A percentile compares a stretch with the other conserved stretches of the same genome.
These are phyloP conservation scores for Clarkia xantiana DNA, from an alignment of 345 rosid genomes.

Conservation along the genomic window DNA sequence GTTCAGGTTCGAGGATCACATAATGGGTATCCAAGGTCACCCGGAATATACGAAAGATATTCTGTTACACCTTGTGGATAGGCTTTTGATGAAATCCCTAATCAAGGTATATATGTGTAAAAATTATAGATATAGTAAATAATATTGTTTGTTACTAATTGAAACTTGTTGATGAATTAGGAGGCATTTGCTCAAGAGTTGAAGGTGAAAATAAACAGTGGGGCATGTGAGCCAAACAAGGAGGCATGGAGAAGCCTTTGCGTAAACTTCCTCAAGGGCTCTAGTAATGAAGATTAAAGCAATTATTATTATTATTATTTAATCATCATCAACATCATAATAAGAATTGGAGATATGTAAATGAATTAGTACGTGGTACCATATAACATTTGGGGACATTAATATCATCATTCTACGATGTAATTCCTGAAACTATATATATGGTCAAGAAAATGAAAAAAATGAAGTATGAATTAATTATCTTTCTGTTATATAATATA, in stretches of 20 bases:
- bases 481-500: too few relatives aligned
- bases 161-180: conserved; percentile 11
- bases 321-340: too few relatives aligned
- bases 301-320: too few relatives aligned
- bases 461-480: too few relatives aligned
- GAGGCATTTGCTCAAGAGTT: conserved; percentile 27
- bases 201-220: conserved; percentile 20
- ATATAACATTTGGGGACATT: too few relatives aligned
- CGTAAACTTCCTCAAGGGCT: conserved; percentile 42
- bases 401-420: too few relatives aligned
- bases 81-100: conserved; percentile 18
- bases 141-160: not conserved
- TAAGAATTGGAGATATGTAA: too few relatives aligned
- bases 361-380: too few relatives aligned
- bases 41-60: conserved; percentile 58
- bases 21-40: conserved; percentile 77
- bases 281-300: too few relatives aligned
- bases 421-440: too few relatives aligned
- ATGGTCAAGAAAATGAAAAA: too few relatives aligned
- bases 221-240: conserved; percentile 27
- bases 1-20: conserved; percentile 43
- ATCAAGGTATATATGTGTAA: conserved; percentile 21
- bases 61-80: conserved; percentile 35
- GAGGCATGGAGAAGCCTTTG: conserved; percentile 45
- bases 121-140: not conserved